Percentiles rank a stretch among this genome's conserved stretches.
Conservation (phyloP, 768 basidiomycete genomes). For the Termitomyces sp. region DNA sequence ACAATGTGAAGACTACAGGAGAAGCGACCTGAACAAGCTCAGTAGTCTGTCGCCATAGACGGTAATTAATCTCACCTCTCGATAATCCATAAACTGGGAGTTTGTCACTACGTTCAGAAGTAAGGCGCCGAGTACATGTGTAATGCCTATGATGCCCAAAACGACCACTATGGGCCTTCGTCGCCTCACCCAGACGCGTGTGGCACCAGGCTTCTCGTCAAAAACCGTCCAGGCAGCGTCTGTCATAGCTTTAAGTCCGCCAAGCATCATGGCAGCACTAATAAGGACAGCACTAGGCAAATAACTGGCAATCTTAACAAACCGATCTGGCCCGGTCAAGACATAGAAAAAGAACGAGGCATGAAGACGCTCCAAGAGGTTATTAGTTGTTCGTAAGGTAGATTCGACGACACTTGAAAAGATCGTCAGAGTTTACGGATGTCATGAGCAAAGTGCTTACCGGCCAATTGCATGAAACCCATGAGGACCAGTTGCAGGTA, state of each 20-base stretch:
- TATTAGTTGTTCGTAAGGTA: conserved; percentile 84
- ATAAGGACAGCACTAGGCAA: conserved; percentile 84
- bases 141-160: conserved; percentile 46
- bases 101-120: conserved; percentile 45
- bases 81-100: conserved; percentile 35
- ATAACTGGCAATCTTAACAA: conserved; percentile 88
- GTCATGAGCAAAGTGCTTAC: conserved; percentile 33
- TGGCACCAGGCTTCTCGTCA: conserved; percentile 12
- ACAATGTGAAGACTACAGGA: conserved; percentile 21
- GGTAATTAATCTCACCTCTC: conserved; percentile 27
- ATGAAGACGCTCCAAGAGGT: conserved; percentile 91
- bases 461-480: conserved; percentile 91
- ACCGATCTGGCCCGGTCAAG: conserved; percentile 51
- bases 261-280: conserved; percentile 80
- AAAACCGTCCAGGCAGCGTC: conserved; percentile 49
- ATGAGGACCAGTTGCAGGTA: conserved; percentile 87
- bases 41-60: background rate
- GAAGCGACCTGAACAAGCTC: conserved; percentile 15
- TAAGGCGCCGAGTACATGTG: conserved; percentile 48
- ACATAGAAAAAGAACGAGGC: conserved; percentile 98
- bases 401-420: conserved; percentile 72
- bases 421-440: conserved; percentile 5
- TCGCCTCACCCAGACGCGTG: conserved; percentile 36
- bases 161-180: conserved; percentile 49
- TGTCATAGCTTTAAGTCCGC: conserved; percentile 72